Evolutionary conservation across 768 basidiomycete genomes (phyloP).

Genomic region (Mycena chlorophos): DNA sequence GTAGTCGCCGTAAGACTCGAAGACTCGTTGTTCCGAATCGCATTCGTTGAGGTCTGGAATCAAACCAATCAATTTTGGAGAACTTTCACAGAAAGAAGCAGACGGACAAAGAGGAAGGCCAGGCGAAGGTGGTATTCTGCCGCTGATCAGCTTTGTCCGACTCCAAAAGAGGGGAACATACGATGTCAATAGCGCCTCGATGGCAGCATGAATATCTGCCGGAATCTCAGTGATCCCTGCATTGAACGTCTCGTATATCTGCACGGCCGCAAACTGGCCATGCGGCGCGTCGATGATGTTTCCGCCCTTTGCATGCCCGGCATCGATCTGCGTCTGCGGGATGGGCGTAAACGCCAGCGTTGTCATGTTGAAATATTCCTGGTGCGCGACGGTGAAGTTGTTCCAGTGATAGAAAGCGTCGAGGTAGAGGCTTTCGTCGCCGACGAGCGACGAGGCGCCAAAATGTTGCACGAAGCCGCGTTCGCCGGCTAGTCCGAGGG

Average conservation of each 20-base stretch:
- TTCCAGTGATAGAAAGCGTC: conserved; percentile 35
- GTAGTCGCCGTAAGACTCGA: conserved; percentile 41
- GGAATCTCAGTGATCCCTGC: conserved; percentile 22
- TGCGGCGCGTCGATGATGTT: conserved; percentile 40
- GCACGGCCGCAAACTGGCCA: conserved; percentile 36
- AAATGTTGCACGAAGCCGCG: conserved; percentile 39
- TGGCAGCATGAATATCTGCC: conserved; percentile 24
- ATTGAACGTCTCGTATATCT: conserved; percentile 33
- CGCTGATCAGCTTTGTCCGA: background rate
- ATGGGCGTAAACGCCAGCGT: conserved; percentile 42
- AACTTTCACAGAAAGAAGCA: background rate
- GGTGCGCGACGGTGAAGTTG: conserved; percentile 29
- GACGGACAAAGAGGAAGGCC: conserved; percentile 38
- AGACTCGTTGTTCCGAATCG: conserved; percentile 39
- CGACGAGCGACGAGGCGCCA: conserved; percentile 37
- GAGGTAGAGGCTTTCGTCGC: conserved; percentile 30
- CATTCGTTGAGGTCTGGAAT: conserved; percentile 35
- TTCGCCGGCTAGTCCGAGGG: conserved; percentile 31
- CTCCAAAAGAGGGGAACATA: conserved; percentile 22
- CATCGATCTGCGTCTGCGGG: conserved; percentile 34
- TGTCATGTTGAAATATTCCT: conserved; percentile 26
- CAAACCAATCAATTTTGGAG: background rate
- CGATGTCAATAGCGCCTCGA: conserved; percentile 32
- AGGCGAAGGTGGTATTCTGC: conserved; percentile 37
- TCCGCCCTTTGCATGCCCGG: conserved; percentile 35